Evolutionary conservation across 768 basidiomycete species (phyloP).

Genomic region (Panellus pusillus): DNA sequence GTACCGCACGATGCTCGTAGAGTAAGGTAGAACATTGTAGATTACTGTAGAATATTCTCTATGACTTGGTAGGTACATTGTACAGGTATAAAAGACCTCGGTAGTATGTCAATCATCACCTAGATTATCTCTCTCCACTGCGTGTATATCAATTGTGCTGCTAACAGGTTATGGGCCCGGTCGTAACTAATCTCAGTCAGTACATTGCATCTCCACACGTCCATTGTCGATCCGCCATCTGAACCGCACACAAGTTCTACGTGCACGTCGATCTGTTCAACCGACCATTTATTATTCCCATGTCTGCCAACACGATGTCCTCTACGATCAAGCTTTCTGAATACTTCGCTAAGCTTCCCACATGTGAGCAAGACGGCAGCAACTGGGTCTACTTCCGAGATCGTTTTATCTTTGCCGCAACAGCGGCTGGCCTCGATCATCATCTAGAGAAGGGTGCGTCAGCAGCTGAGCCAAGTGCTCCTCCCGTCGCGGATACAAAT

Average conservation of each 20-base stretch:
- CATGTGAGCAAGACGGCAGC: not conserved
- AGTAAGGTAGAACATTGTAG: too few species aligned
- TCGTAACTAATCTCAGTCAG: not conserved
- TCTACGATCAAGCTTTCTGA: not conserved
- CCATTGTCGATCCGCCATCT: too few species aligned
- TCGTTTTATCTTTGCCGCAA: not conserved
- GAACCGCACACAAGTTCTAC: too few species aligned
- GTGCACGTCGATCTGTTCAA: too few species aligned
- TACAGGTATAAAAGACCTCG: too few species aligned
- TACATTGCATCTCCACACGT: not conserved
- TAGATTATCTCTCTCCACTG: too few species aligned
- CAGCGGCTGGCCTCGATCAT: not conserved
- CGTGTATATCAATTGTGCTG: too few species aligned
- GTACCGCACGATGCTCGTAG: too few species aligned
- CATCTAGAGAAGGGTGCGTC: not conserved
- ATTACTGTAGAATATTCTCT: too few species aligned
- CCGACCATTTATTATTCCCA: too few species aligned
- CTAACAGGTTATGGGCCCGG: slow-evolving; percentile 8
- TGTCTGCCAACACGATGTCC: not conserved
- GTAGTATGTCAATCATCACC: too few species aligned
- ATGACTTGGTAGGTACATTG: too few species aligned
- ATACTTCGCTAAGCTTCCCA: slow-evolving; percentile 1
- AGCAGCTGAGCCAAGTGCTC: not conserved
- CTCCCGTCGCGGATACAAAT: not conserved
- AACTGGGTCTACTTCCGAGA: slow-evolving; percentile 1